Evolutionary conservation across 768 basidiomycete species (phyloP), one percentile per base, ranked within the genome.

Genomic region (Leccinum boreale): DNA sequence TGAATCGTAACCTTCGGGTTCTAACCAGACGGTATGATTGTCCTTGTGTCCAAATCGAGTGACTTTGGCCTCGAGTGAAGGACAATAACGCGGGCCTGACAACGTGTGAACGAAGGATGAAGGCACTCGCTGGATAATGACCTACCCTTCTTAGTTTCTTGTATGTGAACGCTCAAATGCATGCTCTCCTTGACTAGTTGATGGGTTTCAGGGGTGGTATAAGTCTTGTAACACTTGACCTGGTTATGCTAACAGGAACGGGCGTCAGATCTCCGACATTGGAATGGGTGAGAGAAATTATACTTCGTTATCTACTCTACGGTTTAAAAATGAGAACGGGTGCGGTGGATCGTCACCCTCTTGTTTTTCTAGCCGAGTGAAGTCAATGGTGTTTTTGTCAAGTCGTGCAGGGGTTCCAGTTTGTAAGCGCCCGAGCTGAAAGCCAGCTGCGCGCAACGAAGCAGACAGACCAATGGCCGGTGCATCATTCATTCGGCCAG

Each of bases 1-100:
- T 15, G 92, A 90, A 65, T 92, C 90, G 58, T 92, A 94, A 1
- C 94, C 94, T 68, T 96, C 94, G 0, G 92, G 94, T 67, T 96
- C 94, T 3, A 96, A 77, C 92, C 93, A 96, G 44, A 95, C 80
- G 2, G 74, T 85, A 65, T 96, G 94, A 5, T 74, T 73, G 6
- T 77, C 73, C 70, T 89, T 92, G 59, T 89, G 74, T 3, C 81
- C 81, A 68, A 95, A 95, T 12, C 92, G 83, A 39, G 85, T 77
- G 9, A 96, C 83, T 69, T 96, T 96, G 10, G 90, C 84, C 70
- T 96, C 94, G 1, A 96, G 78, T 0, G 91, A 93, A 6, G 94
- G 94, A 61, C 94, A 96, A 70, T 96, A 96, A 19, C 94, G 82
- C 5, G 94, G 94, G 2, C 93, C 92, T 92, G 55, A 15, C 17